Conservation (phyloP, 2,329 filamentous ascomycete species). For the Aspergillus fumigatus region DNA sequence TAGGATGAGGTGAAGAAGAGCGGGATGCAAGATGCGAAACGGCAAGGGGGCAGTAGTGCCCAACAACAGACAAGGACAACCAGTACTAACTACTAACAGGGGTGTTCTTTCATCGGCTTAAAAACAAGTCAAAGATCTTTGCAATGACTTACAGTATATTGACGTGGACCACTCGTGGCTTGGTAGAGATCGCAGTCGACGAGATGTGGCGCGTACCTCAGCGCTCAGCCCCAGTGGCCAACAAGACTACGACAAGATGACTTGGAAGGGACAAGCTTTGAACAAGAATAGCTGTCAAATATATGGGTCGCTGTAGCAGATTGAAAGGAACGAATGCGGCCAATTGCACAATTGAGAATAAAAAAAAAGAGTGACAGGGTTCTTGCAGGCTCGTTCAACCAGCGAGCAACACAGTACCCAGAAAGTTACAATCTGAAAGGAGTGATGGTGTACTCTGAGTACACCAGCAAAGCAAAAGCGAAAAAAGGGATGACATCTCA, state of each 20-base stretch:
- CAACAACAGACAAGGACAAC: not conserved
- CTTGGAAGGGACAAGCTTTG: not conserved
- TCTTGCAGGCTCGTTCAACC: not conserved
- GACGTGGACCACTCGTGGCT: not conserved
- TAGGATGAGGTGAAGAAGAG: not conserved
- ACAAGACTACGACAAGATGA: not conserved
- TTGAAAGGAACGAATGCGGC: not conserved
- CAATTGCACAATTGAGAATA: not conserved
- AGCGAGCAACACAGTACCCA: not conserved
- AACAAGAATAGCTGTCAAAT: not conserved
- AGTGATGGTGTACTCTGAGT: not conserved
- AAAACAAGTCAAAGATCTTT: not conserved
- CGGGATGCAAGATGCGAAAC: not conserved
- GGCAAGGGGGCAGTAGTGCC: not conserved
- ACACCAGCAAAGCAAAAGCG: not conserved
- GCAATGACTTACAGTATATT: not conserved
- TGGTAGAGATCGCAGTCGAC: not conserved
- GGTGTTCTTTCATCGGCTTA: not conserved
- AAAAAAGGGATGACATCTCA: not conserved
- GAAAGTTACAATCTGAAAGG: not conserved
- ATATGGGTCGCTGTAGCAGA: not conserved
- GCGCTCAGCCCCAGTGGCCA: not conserved
- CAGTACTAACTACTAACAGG: not conserved
- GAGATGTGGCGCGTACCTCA: conserved; percentile 7
- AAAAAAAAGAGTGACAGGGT: not conserved